Conservation (phyloP, 2,329 filamentous ascomycete genomes). For the Phoma sp. region DNA sequence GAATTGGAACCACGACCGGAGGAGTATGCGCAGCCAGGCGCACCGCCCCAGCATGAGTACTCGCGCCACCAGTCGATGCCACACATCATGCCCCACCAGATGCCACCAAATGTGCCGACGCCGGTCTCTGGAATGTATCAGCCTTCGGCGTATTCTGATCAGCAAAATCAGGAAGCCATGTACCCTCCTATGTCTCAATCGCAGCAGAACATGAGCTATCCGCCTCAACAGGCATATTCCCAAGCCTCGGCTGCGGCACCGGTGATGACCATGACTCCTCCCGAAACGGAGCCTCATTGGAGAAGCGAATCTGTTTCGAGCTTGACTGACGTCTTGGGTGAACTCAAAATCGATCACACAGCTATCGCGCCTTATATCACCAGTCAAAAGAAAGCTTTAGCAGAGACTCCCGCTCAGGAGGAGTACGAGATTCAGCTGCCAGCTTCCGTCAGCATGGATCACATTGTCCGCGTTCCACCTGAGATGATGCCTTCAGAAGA, state of each 20-base stretch:
- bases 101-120: constrained; percentile 35
- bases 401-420: constrained; percentile 68
- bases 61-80: constrained; percentile 40
- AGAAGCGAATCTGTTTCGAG: constrained; percentile 61
- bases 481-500: constrained; percentile 92
- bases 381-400: constrained; percentile 62
- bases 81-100: constrained; percentile 38
- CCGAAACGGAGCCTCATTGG: constrained; percentile 58
- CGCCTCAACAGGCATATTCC: constrained; percentile 42
- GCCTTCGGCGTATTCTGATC: constrained; percentile 43
- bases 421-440: constrained; percentile 76
- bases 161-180: constrained; percentile 41
- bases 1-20: constrained; percentile 49
- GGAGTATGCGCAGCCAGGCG: constrained; percentile 48
- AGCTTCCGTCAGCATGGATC: constrained; percentile 70
- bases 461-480: constrained; percentile 84
- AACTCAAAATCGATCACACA: constrained; percentile 83
- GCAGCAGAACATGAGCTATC: constrained; percentile 45
- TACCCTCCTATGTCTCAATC: constrained; percentile 45
- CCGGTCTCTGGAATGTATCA: constrained; percentile 46
- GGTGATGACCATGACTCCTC: constrained; percentile 40
- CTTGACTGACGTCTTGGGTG: constrained; percentile 80
- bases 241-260: constrained; percentile 33
- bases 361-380: constrained; percentile 89
- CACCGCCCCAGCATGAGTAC: constrained; percentile 50